phyloP scores from a whole-genome alignment of 176 grass and related monocot genomes.

The Puya raimondii region DNA sequence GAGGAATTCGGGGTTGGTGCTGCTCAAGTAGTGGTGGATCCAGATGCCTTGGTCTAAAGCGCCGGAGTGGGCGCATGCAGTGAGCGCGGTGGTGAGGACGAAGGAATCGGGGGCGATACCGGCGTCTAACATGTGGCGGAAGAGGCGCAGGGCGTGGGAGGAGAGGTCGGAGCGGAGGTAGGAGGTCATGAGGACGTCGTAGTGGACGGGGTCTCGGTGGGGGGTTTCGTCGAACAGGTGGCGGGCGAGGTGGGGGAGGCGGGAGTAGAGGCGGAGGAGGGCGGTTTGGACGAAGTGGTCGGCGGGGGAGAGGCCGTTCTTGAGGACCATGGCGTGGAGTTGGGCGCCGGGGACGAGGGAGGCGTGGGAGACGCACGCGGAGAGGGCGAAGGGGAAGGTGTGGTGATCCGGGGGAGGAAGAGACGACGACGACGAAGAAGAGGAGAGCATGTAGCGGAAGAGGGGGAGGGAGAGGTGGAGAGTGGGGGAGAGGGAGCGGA shows the following conservation, averaged over 20 bases:
- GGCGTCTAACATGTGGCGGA: constrained; percentile 42
- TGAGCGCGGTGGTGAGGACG: constrained; percentile 55
- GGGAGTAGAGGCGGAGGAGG: constrained; percentile 46
- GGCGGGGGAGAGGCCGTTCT: constrained; percentile 49
- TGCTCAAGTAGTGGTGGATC: constrained; percentile 49
- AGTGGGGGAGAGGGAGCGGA: constrained; percentile 33
- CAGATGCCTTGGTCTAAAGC: constrained; percentile 46
- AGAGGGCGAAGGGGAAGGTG: constrained; percentile 78
- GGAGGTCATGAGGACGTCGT: constrained; percentile 58
- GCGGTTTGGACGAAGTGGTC: constrained; percentile 80
- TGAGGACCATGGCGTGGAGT: constrained; percentile 46
- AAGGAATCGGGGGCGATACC: constrained; percentile 45
- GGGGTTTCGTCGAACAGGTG: constrained; percentile 60
- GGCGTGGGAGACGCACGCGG: constrained; percentile 26
- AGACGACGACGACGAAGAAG: not conserved
- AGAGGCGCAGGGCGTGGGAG: constrained; percentile 35
- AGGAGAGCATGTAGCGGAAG: constrained; percentile 48
- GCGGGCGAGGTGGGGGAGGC: constrained; percentile 19
- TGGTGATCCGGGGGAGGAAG: constrained; percentile 62
- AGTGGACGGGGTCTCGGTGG: constrained; percentile 53
- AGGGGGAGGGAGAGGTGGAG: constrained; percentile 44
- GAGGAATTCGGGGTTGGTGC: constrained; percentile 12
- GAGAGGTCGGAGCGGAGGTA: constrained; percentile 38
- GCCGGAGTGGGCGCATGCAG: constrained; percentile 54
- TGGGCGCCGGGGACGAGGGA: constrained; percentile 30